Base-by-base conservation (phyloP, 208 protist species). In the Porcisia hertigi region DNA sequence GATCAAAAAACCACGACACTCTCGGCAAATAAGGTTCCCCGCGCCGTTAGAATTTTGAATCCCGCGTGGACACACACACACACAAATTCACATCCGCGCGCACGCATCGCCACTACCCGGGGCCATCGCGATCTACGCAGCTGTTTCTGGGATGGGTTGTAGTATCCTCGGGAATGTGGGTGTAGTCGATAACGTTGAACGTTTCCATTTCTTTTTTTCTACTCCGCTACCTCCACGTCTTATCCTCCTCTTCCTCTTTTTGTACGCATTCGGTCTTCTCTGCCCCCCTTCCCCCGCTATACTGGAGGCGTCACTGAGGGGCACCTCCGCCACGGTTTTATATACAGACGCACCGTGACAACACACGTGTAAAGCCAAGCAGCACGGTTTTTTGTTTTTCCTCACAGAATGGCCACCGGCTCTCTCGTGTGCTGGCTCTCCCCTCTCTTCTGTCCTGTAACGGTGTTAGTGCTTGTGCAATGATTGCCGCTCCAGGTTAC, bases 401-500 rank as follows among this genome's bases (percentile, higher is more conserved):
- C 30, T 30, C 30, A 30, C 30, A 30, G 30, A 30, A 30, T 30
- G 30, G 30, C 30, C 30, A 30, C 30, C 30, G 30, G 20, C 14
- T 25, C 14, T 63, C 23, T 63, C 30, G 23, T 8, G 63, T 30
- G 3, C 41, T 11, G 18, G 7, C 7, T 25, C 63, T 2, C 63
- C 23, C 16, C 36, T 1, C 23, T 25, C 41, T 45, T 30, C 7
- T n/a, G 5, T 20, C 11, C 41, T 47, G 23, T 49, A 18, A 7
- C 41, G 41, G 41, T 20, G 23, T 30, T 23, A 5, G 63, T 25
- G 41, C 41, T 4, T 18, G 9, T 8, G 36, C 43, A 43, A 49
- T 58, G 8, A 1, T 67, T 76, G 77, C 1, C 23, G 34, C 76
- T 73, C 47, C 45, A 36, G 2, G 64, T 77, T 58, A 20, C 11